Evolutionary conservation across 1,284 basidiomycete species (phyloP).

Genomic region (Uromyces viciae-fabae): DNA sequence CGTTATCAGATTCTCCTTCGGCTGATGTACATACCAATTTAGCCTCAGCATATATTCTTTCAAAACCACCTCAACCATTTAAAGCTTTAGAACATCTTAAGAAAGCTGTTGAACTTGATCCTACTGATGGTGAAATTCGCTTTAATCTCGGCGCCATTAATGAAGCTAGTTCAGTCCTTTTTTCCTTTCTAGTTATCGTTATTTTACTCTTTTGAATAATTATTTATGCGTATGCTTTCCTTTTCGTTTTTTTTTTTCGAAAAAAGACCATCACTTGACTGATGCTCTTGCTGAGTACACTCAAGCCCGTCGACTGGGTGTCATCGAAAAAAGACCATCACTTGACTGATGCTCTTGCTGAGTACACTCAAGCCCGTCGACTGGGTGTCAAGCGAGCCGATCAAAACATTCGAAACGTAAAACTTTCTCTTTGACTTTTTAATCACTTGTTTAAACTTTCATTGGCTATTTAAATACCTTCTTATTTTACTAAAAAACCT

Average conservation of each 20-base stretch:
- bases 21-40: conserved; percentile 44
- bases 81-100: conserved; percentile 41
- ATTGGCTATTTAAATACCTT: no score
- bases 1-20: conserved; percentile 9
- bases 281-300: conserved; percentile 38
- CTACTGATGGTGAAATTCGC: conserved; percentile 37
- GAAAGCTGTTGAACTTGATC: conserved; percentile 34
- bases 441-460: no score
- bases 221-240: no score
- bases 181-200: neutral
- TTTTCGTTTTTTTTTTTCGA: no score
- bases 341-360: conserved; percentile 31
- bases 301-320: conserved; percentile 26
- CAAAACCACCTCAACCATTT: conserved; percentile 38
- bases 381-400: conserved; percentile 34
- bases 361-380: conserved; percentile 30
- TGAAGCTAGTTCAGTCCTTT: conserved; percentile 37
- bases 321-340: conserved; percentile 30
- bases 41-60: conserved; percentile 42
- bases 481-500: neutral
- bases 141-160: conserved; percentile 42
- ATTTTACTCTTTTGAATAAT: no score
- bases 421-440: neutral
- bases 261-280: conserved; percentile 33
- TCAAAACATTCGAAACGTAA: conserved; percentile 43